These are phyloP conservation scores for Leishmania aethiopica DNA, from an alignment of 208 protist species.

Conservation along the genomic window DNA sequence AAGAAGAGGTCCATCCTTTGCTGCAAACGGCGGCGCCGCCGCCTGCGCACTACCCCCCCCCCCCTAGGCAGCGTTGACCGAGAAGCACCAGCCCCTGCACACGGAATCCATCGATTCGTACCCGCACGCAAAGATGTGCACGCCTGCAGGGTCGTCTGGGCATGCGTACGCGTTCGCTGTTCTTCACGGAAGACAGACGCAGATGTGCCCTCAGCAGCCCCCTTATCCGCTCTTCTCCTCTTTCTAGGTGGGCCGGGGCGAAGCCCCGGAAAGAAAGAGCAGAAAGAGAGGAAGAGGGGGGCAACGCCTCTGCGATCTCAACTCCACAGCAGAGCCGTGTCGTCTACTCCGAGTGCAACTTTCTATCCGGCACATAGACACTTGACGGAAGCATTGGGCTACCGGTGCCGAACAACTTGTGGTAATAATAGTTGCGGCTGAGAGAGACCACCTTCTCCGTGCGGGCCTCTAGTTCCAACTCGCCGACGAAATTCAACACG, in stretches of 20 bases:
- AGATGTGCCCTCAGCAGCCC: neutral
- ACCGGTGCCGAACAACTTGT: conserved; percentile 71
- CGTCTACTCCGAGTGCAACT: conserved; percentile 5
- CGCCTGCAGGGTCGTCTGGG: no score
- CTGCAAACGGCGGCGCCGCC: neutral
- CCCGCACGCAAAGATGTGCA: neutral
- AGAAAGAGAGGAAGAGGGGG: neutral
- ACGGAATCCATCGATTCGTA: neutral
- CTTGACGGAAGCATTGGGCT: conserved; percentile 14
- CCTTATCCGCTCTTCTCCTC: neutral
- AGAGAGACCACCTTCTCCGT: conserved; percentile 31
- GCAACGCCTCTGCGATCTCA: neutral
- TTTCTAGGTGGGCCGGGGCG: neutral
- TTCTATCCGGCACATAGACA: conserved; percentile 16
- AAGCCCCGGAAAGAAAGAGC: neutral
- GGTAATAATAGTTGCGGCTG: conserved; percentile 69
- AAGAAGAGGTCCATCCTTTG: neutral
- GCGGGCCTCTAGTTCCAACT: conserved; percentile 44
- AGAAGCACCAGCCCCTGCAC: neutral
- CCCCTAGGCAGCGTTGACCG: neutral
- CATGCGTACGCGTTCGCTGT: neutral
- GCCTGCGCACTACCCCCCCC: neutral
- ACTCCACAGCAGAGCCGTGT: neutral
- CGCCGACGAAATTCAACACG: conserved; percentile 48
- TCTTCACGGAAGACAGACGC: neutral